A percentile compares a stretch with the other conserved stretches of the same genome.
Conservation (phyloP, 345 rosid species). For the Citrus hindsii region DNA sequence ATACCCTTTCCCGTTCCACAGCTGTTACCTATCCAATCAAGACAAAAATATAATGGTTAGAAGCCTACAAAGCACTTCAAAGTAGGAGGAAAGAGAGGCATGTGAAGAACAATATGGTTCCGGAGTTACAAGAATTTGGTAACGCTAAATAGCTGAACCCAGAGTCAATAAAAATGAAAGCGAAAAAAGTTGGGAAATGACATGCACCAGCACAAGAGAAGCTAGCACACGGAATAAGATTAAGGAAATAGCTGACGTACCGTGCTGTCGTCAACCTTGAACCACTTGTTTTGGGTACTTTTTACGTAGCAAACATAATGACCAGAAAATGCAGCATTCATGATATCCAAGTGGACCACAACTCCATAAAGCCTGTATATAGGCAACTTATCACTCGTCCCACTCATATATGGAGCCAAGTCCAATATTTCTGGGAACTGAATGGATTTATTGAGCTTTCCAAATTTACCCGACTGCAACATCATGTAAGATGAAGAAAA, state of each 20-base stretch:
- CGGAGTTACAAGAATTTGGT: not conserved
- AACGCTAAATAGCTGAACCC: not conserved
- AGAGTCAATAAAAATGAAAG: not conserved
- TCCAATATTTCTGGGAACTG: conserved; percentile 79
- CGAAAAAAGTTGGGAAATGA: not conserved
- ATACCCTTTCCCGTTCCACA: conserved; percentile 63
- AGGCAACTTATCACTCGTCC: conserved; percentile 77
- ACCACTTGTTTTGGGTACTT: conserved; percentile 84
- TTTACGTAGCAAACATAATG: conserved; percentile 91
- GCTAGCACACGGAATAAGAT: not conserved
- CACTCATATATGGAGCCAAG: conserved; percentile 88
- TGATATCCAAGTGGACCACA: conserved; percentile 86
- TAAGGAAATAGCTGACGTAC: conserved; percentile 41
- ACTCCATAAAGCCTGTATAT: conserved; percentile 91
- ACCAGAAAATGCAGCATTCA: conserved; percentile 94
- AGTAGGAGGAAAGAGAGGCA: not conserved
- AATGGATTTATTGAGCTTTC: conserved; percentile 87
- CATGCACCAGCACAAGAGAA: not conserved
- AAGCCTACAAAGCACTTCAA: not conserved
- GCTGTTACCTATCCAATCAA: conserved; percentile 58
- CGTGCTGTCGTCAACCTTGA: conserved; percentile 82
- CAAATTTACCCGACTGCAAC: conserved; percentile 88
- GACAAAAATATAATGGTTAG: conserved; percentile 11
- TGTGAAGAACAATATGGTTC: not conserved
- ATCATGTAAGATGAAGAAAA: conserved; percentile 3